Conservation (phyloP, 2,329 filamentous ascomycete genomes). For the Thielaviopsis populi region DNA sequence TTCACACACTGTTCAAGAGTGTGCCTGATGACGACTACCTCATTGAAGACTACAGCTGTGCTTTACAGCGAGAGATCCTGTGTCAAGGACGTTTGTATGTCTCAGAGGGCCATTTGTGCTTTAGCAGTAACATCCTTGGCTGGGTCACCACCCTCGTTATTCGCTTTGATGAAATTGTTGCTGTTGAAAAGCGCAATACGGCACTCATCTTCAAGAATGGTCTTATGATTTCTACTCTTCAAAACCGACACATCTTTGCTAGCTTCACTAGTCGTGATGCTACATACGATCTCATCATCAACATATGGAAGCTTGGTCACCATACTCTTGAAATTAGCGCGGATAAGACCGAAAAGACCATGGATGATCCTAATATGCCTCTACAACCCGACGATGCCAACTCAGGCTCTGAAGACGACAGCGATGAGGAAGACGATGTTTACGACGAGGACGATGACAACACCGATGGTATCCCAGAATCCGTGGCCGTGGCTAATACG, state of each 20-base stretch:
- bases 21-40: constrained; percentile 96
- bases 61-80: constrained; percentile 86
- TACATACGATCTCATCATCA: constrained; percentile 91
- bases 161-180: constrained; percentile 94
- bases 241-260: constrained; percentile 90
- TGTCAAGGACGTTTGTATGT: constrained; percentile 89
- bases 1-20: constrained; percentile 84
- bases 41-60: constrained; percentile 97
- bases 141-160: constrained; percentile 97
- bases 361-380: constrained; percentile 27
- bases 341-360: constrained; percentile 80
- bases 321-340: constrained; percentile 82
- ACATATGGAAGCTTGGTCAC: constrained; percentile 96
- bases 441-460: constrained; percentile 70
- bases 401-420: constrained; percentile 46
- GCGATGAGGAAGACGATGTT: constrained; percentile 51
- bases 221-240: constrained; percentile 87
- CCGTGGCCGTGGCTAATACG: constrained; percentile 26
- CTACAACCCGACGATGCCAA: constrained; percentile 30
- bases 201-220: constrained; percentile 94
- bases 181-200: constrained; percentile 91
- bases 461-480: constrained; percentile 26
- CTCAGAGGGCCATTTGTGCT: constrained; percentile 93
- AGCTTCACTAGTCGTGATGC: constrained; percentile 89
- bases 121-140: constrained; percentile 95